Conservation (phyloP, 306 rosid species). For the Corylus avellana region DNA sequence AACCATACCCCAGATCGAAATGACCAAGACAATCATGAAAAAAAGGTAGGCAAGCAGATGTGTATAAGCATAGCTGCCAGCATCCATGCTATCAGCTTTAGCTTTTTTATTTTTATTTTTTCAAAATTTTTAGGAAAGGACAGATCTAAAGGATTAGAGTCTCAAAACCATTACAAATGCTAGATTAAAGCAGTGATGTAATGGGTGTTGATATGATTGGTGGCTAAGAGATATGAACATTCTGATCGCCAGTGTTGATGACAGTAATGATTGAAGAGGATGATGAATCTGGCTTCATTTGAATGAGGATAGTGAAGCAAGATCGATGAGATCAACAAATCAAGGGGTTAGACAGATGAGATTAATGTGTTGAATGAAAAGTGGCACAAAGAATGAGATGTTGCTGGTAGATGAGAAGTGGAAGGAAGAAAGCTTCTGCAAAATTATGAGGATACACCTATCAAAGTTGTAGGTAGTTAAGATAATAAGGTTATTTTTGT, state of each 20-base stretch:
- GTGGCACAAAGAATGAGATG: too few relatives aligned
- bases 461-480: not conserved
- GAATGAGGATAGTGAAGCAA: too few relatives aligned
- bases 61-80: not conserved
- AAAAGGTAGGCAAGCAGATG: not conserved
- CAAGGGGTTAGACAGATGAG: too few relatives aligned
- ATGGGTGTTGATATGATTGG: too few relatives aligned
- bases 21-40: not conserved
- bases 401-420: too few relatives aligned
- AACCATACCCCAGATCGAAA: not conserved
- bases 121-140: not conserved
- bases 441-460: not conserved
- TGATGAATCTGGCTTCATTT: too few relatives aligned
- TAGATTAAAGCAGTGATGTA: not conserved
- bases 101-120: too few relatives aligned
- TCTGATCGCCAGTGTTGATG: too few relatives aligned
- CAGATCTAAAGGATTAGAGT: not conserved
- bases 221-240: too few relatives aligned
- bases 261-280: too few relatives aligned
- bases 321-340: too few relatives aligned
- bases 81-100: not conserved
- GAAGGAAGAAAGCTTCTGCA: not conserved
- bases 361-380: too few relatives aligned
- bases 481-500: not conserved
- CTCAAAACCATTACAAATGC: not conserved